Base-by-base conservation (phyloP, 495 filamentous ascomycete genomes). In the Tetracladium marchalianum region DNA sequence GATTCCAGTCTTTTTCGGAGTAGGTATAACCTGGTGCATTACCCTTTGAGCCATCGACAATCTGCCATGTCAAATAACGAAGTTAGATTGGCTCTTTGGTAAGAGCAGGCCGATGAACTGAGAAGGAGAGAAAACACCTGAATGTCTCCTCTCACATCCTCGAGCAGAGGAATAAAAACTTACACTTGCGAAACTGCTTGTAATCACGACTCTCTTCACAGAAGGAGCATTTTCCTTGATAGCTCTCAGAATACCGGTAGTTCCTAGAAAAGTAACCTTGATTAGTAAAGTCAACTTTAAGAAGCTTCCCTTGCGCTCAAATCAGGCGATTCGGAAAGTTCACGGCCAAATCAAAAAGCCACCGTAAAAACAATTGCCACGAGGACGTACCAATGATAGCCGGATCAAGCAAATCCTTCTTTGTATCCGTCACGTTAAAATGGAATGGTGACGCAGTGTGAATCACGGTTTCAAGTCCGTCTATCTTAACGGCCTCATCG, bases 381-480 rank as follows among this genome's bases (percentile, higher is more conserved):
- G 7, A 27, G 22, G 7, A 27, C 22, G 7, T 36, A 35, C 90
- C 90, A 57, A 81, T 83, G 50, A 94, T 73, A 0, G 88, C 88
- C 0, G 88, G 87, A 51, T 92, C 85, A 37, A 95, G 62, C 35
- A 96, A 75, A 37, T 95, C 84, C 50, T 78, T 92, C 51, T 87
- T 69, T 7, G 83, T 73, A 58, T 95, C 84, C 16, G 68, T 74
- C 34, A 69, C 60, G 35, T 69, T 70, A 61, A 56, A 60, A 17
- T 43, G 39, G 67, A 93, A 94, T 4, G 90, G 88, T 11, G 78
- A 84, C 2, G 90, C 89, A 0, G 87, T 94, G 63, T 97, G 90
- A 39, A 95, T 68, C 18, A 97, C 87, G 50, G 78, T 82, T 49
- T 90, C 89, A 49, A 95, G 81, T 2, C 80, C 84, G 1, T 85